phyloP scores from a whole-genome alignment of 2,329 filamentous ascomycete genomes.

The Dryadomyces quercivorus region DNA sequence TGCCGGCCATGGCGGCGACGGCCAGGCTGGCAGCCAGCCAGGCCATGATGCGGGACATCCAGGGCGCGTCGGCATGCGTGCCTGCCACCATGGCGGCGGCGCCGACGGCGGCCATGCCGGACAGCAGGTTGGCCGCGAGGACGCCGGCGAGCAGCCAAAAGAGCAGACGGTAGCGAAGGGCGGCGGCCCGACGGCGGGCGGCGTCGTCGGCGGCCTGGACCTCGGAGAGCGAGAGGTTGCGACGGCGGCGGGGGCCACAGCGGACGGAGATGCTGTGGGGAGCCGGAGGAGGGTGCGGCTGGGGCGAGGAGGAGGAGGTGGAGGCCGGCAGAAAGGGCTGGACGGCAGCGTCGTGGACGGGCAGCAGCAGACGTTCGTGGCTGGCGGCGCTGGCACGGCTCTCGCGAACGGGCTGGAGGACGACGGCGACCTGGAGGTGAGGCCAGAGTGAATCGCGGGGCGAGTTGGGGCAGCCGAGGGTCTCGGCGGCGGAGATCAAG shows the following conservation, averaged over 20 bases:
- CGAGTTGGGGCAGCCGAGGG: not conserved
- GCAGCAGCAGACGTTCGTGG: no score
- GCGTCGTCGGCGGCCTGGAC: constrained; percentile 8
- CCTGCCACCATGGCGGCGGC: not conserved
- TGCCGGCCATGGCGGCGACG: not conserved
- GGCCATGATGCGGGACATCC: constrained; percentile 3
- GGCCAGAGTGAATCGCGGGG: not conserved
- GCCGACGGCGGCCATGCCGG: constrained; percentile 1
- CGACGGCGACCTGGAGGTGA: not conserved
- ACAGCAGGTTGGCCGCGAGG: constrained; percentile 3
- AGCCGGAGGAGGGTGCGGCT: constrained; percentile 3
- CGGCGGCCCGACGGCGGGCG: not conserved
- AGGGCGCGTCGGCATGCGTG: not conserved
- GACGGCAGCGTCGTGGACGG: not conserved
- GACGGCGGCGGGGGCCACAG: constrained; percentile 3
- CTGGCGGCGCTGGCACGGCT: not conserved
- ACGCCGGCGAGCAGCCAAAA: constrained; percentile 5
- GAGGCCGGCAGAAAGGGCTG: not conserved
- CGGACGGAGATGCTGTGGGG: constrained; percentile 7
- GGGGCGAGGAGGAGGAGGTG: not conserved
- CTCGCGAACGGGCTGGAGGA: not conserved
- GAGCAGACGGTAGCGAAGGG: constrained; percentile 4
- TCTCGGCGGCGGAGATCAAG: not conserved
- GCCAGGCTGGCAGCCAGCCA: constrained; percentile 8
- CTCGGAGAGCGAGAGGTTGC: constrained; percentile 4